Evolutionary conservation across 2,329 filamentous ascomycete genomes (phyloP).

Genomic region (Trichoderma simmonsii): DNA sequence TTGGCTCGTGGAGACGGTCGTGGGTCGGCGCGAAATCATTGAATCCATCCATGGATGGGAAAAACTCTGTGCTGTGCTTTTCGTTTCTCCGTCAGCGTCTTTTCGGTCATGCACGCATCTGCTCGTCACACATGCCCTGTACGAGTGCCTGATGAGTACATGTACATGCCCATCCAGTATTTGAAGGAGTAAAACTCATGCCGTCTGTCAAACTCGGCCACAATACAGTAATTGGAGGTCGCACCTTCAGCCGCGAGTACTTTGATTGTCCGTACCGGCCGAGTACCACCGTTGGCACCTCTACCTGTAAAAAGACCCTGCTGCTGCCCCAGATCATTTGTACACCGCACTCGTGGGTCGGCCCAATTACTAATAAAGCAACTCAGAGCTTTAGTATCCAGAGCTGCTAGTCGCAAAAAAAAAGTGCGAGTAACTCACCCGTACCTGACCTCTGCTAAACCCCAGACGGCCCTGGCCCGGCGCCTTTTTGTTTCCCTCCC

Average conservation of each 20-base stretch:
- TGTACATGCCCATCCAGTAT: background rate
- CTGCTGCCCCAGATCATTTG: background rate
- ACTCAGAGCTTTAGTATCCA: background rate
- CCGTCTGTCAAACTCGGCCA: background rate
- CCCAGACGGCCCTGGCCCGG: conserved; percentile 14
- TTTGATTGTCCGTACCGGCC: background rate
- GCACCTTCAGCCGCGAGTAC: background rate
- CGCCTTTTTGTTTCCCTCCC: background rate
- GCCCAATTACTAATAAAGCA: conserved; percentile 1
- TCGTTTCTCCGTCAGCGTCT: conserved; percentile 4
- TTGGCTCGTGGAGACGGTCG: conserved; percentile 10
- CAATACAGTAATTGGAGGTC: background rate
- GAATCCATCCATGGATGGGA: background rate
- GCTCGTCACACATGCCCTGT: background rate
- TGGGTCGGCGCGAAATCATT: conserved; percentile 8
- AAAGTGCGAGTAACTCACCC: background rate
- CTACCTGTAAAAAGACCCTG: background rate
- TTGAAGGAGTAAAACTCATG: background rate
- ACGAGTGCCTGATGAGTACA: background rate
- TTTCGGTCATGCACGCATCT: background rate
- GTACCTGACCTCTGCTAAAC: conserved; percentile 14
- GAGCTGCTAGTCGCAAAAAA: background rate
- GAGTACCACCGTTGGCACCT: background rate
- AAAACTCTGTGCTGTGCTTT: background rate
- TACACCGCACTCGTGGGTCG: conserved; percentile 10